Conservation (phyloP, 805 yeast species). For the Dipodascopsis uninucleata region DNA sequence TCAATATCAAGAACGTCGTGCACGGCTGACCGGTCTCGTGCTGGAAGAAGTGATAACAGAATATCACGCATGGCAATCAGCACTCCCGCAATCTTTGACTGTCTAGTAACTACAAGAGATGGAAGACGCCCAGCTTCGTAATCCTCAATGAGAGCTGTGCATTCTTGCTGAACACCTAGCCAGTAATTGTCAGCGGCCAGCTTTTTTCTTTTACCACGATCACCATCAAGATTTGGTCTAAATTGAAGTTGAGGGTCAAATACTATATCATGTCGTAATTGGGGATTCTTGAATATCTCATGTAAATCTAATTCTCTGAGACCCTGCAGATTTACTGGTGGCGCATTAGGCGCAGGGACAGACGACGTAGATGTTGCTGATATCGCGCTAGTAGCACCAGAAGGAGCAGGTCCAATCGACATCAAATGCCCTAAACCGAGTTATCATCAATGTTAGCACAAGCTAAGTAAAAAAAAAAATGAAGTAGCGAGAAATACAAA, state of each 20-base stretch:
- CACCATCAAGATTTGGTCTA: slow-evolving; percentile 88
- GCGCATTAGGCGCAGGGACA: slow-evolving; percentile 35
- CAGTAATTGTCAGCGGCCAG: slow-evolving; percentile 76
- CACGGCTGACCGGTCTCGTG: slow-evolving; percentile 64
- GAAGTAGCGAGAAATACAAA: too few relatives aligned
- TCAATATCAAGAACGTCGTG: slow-evolving; percentile 74
- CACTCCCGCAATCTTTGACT: slow-evolving; percentile 61
- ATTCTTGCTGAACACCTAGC: slow-evolving; percentile 70
- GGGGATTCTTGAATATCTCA: slow-evolving; percentile 87
- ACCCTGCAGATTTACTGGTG: slow-evolving; percentile 79
- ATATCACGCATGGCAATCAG: slow-evolving; percentile 78
- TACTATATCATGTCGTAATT: slow-evolving; percentile 84
- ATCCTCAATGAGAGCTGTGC: slow-evolving; percentile 36
- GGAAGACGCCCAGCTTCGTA: neutral
- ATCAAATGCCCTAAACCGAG: too few relatives aligned
- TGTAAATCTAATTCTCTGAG: slow-evolving; percentile 82
- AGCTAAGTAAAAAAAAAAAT: too few relatives aligned
- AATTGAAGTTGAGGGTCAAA: slow-evolving; percentile 91
- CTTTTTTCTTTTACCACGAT: slow-evolving; percentile 77
- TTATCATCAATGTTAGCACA: too few relatives aligned
- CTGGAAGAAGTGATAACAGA: slow-evolving; percentile 68
- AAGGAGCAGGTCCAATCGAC: too few relatives aligned
- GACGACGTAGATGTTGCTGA: slow-evolving; percentile 1
- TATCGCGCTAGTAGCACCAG: too few relatives aligned
- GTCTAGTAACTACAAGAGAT: too few relatives aligned